phyloP scores from a whole-genome alignment of 2,329 filamentous ascomycete species.

The Pseudogymnoascus sp. region DNA sequence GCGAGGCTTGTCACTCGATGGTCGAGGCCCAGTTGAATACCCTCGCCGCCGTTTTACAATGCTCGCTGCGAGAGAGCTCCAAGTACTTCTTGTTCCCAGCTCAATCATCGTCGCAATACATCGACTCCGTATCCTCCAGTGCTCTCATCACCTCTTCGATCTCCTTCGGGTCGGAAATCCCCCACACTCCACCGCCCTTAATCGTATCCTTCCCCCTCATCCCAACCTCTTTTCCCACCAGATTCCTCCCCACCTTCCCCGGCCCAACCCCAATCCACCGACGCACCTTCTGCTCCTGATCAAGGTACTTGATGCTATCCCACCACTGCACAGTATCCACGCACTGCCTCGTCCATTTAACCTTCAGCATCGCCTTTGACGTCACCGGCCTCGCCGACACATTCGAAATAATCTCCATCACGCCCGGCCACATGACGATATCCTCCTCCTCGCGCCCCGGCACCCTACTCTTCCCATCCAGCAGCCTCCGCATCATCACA shows the following conservation, averaged over 20 bases:
- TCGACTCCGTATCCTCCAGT: conserved; percentile 54
- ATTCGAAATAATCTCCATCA: conserved; percentile 76
- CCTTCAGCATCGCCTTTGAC: conserved; percentile 66
- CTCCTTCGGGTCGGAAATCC: conserved; percentile 72
- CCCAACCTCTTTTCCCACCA: conserved; percentile 92
- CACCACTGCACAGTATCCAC: conserved; percentile 95
- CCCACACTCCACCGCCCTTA: conserved; percentile 90
- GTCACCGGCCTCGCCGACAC: conserved; percentile 72
- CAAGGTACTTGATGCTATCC: conserved; percentile 83
- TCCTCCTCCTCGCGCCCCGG: conserved; percentile 50
- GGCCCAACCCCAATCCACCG: conserved; percentile 90
- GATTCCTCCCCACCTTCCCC: conserved; percentile 84
- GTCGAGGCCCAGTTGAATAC: neutral
- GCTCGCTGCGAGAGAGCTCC: neutral
- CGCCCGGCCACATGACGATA: conserved; percentile 67
- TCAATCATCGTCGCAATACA: conserved; percentile 24
- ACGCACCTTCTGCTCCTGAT: conserved; percentile 72
- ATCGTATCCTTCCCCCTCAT: conserved; percentile 70
- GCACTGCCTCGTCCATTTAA: conserved; percentile 71
- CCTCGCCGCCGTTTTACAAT: neutral
- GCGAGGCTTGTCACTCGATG: neutral
- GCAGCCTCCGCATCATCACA: conserved; percentile 60
- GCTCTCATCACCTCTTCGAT: conserved; percentile 61
- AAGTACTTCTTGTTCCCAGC: neutral
- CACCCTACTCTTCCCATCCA: conserved; percentile 52